Conservation (phyloP, 768 basidiomycete species). For the Lactarius evosmus region DNA sequence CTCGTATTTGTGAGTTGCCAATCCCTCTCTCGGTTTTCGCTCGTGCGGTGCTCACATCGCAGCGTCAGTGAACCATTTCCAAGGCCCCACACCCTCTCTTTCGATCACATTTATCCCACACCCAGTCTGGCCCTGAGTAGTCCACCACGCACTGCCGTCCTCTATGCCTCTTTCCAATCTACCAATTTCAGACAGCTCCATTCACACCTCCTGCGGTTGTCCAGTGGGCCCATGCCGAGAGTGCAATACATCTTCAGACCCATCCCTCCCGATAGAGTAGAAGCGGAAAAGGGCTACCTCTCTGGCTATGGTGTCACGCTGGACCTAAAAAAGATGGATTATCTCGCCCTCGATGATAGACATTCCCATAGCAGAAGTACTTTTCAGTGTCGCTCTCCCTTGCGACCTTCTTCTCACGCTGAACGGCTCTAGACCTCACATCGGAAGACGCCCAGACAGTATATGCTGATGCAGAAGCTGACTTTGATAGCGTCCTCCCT, state of each 20-base stretch:
- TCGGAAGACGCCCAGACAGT: constrained; percentile 8
- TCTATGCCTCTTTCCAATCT: constrained; percentile 71
- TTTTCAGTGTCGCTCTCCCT: neutral
- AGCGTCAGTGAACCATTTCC: constrained; percentile 33
- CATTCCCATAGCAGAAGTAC: constrained; percentile 36
- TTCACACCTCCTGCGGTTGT: constrained; percentile 52
- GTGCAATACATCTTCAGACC: constrained; percentile 79
- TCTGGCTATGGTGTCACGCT: constrained; percentile 91
- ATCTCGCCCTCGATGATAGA: constrained; percentile 90
- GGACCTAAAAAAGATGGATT: constrained; percentile 96
- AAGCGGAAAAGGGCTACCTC: constrained; percentile 44
- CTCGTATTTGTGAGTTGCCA: constrained; percentile 33
- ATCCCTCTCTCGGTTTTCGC: neutral
- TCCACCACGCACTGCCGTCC: constrained; percentile 63
- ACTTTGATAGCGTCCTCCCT: constrained; percentile 24
- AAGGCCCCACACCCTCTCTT: constrained; percentile 55
- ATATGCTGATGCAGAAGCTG: constrained; percentile 10
- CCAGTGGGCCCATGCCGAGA: constrained; percentile 42
- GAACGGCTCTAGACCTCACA: constrained; percentile 1
- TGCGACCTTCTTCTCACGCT: neutral
- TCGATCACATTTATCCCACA: constrained; percentile 72
- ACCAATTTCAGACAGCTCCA: constrained; percentile 71
- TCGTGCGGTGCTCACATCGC: constrained; percentile 4
- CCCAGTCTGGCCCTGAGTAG: constrained; percentile 43
- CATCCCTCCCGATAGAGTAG: constrained; percentile 42